These are phyloP conservation scores for Batrachochytrium dendrobatidis DNA, from an alignment of 371 early-diverging fungal genomes.

Conservation along the genomic window DNA sequence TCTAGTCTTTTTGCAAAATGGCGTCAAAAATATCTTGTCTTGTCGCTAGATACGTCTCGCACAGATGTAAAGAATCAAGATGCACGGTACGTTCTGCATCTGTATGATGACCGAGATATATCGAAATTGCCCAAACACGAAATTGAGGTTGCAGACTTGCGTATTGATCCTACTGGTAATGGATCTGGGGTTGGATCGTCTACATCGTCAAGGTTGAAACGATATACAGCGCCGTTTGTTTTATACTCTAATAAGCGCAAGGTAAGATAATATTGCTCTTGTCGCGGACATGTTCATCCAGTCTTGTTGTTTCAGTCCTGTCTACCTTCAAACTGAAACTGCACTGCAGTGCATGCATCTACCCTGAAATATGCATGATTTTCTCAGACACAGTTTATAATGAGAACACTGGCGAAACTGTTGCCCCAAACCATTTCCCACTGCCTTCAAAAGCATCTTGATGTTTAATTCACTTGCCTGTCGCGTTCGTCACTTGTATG, in stretches of 20 bases:
- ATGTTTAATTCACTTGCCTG: too few species aligned
- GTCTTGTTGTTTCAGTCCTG: not conserved
- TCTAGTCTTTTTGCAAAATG: constrained; percentile 34
- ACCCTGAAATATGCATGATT: too few species aligned
- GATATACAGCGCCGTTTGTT: constrained; percentile 26
- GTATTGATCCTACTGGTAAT: constrained; percentile 14
- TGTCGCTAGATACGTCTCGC: constrained; percentile 3
- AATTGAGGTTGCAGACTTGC: constrained; percentile 22
- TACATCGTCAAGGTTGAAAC: constrained; percentile 13
- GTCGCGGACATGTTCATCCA: not conserved
- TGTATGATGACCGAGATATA: constrained; percentile 37
- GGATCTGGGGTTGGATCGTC: not conserved
- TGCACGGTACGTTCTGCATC: constrained; percentile 10
- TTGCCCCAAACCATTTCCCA: too few species aligned
- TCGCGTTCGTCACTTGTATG: too few species aligned
- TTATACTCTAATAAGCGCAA: constrained; percentile 27
- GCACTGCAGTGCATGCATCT: too few species aligned
- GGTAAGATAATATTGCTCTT: constrained; percentile 13
- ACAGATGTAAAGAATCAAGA: not conserved
- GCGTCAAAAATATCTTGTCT: constrained; percentile 36
- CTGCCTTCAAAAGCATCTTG: too few species aligned
- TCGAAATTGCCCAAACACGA: constrained; percentile 34
- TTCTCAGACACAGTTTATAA: too few species aligned
- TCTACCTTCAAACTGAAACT: too few species aligned
- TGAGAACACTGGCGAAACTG: too few species aligned